Evolutionary conservation across 106 monocot species (phyloP), one percentile per base, ranked within the genome.

Genomic region (Amphibolis antarctica): DNA sequence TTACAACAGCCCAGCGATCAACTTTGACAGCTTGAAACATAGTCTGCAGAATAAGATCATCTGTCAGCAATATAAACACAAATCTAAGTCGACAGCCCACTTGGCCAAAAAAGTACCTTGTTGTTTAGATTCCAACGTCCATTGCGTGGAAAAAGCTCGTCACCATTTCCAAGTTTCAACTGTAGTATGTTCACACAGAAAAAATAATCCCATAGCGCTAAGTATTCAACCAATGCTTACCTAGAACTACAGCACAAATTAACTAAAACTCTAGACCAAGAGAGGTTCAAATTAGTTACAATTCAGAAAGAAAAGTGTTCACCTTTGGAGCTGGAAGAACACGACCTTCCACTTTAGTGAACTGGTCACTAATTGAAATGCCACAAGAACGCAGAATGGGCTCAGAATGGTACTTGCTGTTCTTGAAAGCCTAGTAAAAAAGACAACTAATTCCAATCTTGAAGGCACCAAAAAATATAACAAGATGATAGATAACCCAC

Each of bases 41-140:
- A 71, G 72, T 94, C 93, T 85, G 70, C 46, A 77, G 23, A 63
- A 44, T 13, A 53, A 55, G 22, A 50, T 42, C 10, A 43, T 21
- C 17, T 61, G 18, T 61, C 13, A 26, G 30, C 1, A n/a, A 29
- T 52, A 27, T 48, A 71, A 28, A 22, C 12, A 15, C 28, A 52
- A 26, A 59, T 4, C 17, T 0, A 1, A n/a, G n/a, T n/a, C n/a
- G 4, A 42, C 52, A 42, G 23, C 24, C 0, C 2, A 46, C 9
- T 1, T 2, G 13, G 10, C 15, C 59, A 9, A 12, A 71, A 42
- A 46, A 53, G 11, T 22, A 88, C 93, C 88, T 86, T 94, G 54
- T 94, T 79, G 55, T 80, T 94, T 19, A 94, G 86, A 69, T 94
- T 94, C 94, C 94, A 94, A n/a, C 94, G 58, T 0, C 94, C 94